Evolutionary conservation across 148 eudicot genomes (phyloP).

Genomic region (Rhododendron mucronatum): DNA sequence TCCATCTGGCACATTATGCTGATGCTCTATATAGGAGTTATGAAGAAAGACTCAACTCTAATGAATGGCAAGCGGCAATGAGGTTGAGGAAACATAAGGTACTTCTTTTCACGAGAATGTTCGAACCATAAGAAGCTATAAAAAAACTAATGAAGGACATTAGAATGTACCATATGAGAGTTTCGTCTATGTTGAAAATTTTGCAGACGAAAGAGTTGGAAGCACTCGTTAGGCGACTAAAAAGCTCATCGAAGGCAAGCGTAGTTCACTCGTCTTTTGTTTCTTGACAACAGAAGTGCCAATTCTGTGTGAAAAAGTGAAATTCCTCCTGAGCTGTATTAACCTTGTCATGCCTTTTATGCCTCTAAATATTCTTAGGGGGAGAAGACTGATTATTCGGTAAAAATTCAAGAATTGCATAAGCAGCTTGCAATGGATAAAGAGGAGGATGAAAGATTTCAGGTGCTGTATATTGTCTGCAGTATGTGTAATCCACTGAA

Average conservation of each 20-base stretch:
- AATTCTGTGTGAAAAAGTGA: not conserved
- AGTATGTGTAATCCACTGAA: not conserved
- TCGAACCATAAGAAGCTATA: constrained; percentile 8
- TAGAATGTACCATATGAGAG: not conserved
- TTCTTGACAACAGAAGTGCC: not conserved
- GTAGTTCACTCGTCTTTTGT: not conserved
- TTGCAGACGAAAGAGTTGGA: constrained; percentile 84
- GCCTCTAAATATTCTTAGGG: constrained; percentile 38
- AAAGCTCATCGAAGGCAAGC: constrained; percentile 81
- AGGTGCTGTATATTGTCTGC: constrained; percentile 37
- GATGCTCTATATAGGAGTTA: constrained; percentile 84
- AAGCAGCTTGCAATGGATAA: constrained; percentile 89
- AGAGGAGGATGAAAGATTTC: constrained; percentile 88
- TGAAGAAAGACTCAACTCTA: constrained; percentile 88
- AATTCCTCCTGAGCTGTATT: not conserved
- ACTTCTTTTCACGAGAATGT: constrained; percentile 11
- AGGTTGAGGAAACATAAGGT: constrained; percentile 94
- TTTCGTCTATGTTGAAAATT: not conserved
- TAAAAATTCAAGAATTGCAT: constrained; percentile 90
- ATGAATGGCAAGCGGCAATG: constrained; percentile 97
- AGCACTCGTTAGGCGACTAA: constrained; percentile 74
- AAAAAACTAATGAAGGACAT: not conserved
- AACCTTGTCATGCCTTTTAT: constrained; percentile 8
- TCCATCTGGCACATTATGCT: constrained; percentile 97
- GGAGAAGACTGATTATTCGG: constrained; percentile 82